Conservation (phyloP, 2,329 filamentous ascomycete genomes). For the Akanthomyces muscarius region DNA sequence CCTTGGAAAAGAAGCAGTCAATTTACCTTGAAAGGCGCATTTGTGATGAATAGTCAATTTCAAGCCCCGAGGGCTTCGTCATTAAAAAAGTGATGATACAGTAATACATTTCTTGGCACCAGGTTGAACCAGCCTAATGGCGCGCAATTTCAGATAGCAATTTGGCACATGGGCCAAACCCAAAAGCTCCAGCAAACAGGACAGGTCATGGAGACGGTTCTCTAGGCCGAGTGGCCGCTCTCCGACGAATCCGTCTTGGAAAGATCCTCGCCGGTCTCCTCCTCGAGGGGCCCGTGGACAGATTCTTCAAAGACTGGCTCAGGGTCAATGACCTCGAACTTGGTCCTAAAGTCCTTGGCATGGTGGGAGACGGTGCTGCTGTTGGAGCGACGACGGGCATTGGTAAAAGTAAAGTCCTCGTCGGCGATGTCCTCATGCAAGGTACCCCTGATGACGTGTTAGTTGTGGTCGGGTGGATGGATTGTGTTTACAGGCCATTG, state of each 20-base stretch:
- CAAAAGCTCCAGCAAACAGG: background rate
- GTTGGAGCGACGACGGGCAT: constrained; percentile 88
- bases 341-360: constrained; percentile 83
- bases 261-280: constrained; percentile 47
- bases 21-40: background rate
- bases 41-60: constrained; percentile 9
- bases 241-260: constrained; percentile 57
- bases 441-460: constrained; percentile 62
- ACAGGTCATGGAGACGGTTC: background rate
- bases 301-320: constrained; percentile 92
- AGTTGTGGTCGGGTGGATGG: constrained; percentile 14
- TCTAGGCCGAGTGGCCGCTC: constrained; percentile 47
- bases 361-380: constrained; percentile 70
- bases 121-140: constrained; percentile 38
- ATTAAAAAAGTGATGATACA: constrained; percentile 19
- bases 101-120: constrained; percentile 29
- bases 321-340: constrained; percentile 86
- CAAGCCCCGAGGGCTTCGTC: constrained; percentile 9
- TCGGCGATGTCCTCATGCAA: constrained; percentile 81
- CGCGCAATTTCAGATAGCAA: constrained; percentile 28
- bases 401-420: constrained; percentile 76
- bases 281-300: constrained; percentile 62
- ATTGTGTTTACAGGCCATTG: background rate
- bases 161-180: background rate
- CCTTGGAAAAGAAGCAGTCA: too few relatives aligned